These are phyloP conservation scores for Eucalyptus cloeziana DNA, from an alignment of 345 rosid genomes.

Conservation along the genomic window DNA sequence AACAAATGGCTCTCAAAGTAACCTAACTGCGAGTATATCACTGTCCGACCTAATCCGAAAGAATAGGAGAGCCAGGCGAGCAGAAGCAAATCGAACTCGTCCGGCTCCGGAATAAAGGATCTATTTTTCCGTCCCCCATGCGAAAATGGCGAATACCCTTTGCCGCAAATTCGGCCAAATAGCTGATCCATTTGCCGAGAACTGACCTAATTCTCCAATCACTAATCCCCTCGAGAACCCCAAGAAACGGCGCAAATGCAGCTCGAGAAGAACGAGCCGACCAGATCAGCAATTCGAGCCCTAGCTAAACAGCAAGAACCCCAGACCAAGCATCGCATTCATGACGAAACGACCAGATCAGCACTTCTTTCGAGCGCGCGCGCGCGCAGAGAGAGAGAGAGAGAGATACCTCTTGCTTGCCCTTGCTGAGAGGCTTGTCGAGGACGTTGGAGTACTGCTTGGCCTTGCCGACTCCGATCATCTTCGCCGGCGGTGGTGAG, in stretches of 20 bases:
- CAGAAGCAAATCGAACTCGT: not conserved
- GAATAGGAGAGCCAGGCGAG: not conserved
- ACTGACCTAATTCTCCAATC: not conserved
- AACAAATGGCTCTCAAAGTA: not conserved
- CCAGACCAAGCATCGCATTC: not conserved
- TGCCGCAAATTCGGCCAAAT: not conserved
- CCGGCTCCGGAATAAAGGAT: not conserved
- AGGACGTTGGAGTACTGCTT: conserved; percentile 94
- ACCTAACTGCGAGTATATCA: not conserved
- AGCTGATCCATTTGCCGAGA: not conserved
- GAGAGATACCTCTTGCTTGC: conserved; percentile 83
- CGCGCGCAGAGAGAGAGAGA: not conserved
- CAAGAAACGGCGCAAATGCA: not conserved
- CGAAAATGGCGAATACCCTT: not conserved
- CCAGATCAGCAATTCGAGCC: not conserved
- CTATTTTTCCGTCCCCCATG: not conserved
- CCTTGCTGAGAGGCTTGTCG: conserved; percentile 93
- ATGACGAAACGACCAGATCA: not conserved
- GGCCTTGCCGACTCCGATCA: conserved; percentile 95
- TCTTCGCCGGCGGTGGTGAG: not conserved
- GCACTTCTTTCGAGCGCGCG: not conserved
- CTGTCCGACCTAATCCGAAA: not conserved
- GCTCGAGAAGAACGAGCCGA: not conserved
- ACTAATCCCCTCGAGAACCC: not conserved
- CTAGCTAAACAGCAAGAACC: not conserved